A percentile compares a stretch with the other conserved stretches of the same genome.
These are phyloP conservation scores for Ganoderma multipileum DNA, from an alignment of 1,284 basidiomycete species.

Conservation along the genomic window DNA sequence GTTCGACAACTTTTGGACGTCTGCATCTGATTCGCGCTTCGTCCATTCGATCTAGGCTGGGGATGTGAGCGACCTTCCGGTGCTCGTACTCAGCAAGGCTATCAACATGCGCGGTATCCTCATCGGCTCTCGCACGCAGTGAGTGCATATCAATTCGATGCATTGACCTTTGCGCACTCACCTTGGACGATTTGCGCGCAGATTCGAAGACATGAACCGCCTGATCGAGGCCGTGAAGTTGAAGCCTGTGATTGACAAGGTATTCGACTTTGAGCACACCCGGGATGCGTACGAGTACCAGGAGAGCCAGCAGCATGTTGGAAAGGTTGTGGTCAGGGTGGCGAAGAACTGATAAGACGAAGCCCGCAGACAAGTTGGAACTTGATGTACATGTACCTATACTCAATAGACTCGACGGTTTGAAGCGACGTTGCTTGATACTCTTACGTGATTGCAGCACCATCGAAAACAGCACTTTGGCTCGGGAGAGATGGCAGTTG, in stretches of 20 bases:
- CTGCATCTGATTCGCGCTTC: neutral
- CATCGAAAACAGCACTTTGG: too few species aligned
- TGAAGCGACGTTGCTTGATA: neutral
- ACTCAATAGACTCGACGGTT: neutral
- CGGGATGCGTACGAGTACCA: conserved; percentile 47
- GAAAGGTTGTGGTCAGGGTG: conserved; percentile 31
- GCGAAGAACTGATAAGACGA: conserved; percentile 16
- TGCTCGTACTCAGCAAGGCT: neutral
- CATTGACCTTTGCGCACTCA: neutral
- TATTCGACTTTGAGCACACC: conserved; percentile 48
- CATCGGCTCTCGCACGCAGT: neutral
- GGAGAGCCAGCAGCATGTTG: conserved; percentile 44
- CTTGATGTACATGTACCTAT: neutral
- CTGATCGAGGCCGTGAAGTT: conserved; percentile 42
- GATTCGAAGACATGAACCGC: conserved; percentile 47
- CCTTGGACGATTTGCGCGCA: neutral
- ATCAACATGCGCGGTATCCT: conserved; percentile 39
- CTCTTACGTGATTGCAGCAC: neutral
- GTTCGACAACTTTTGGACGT: neutral
- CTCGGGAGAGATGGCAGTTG: too few species aligned
- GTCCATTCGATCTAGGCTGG: neutral
- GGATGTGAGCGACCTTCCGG: conserved; percentile 16
- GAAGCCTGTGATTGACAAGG: conserved; percentile 47
- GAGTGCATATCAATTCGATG: conserved; percentile 31
- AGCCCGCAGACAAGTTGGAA: conserved; percentile 15